Conservation (phyloP, 768 basidiomycete species). For the Cantharellus anzutake region DNA sequence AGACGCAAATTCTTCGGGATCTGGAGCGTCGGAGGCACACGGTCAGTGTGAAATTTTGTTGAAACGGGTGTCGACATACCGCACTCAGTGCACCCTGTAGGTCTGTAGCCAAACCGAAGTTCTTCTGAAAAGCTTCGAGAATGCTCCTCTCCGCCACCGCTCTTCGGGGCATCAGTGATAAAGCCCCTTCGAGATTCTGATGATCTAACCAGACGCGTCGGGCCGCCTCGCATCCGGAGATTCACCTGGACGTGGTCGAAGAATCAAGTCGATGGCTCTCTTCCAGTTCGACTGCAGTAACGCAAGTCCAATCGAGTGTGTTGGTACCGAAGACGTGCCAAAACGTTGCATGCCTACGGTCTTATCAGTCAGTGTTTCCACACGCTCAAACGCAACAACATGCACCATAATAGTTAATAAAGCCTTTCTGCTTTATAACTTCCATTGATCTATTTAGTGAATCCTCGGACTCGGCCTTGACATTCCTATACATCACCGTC, state of each 20-base stretch:
- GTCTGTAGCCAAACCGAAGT: conserved; percentile 32
- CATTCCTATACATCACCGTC: conserved; percentile 35
- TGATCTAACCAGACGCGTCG: conserved; percentile 82
- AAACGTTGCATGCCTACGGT: conserved; percentile 88
- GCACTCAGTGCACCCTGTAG: conserved; percentile 76
- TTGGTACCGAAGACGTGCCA: conserved; percentile 90
- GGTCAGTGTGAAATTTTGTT: not conserved
- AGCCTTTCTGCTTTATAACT: conserved; percentile 65
- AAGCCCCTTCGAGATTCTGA: conserved; percentile 57
- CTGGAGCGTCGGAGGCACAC: conserved; percentile 22
- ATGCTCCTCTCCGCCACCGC: conserved; percentile 89
- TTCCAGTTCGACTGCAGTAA: conserved; percentile 84
- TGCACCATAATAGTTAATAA: conserved; percentile 94
- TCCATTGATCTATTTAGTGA: conserved; percentile 57
- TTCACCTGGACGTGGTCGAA: conserved; percentile 73
- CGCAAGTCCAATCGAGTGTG: conserved; percentile 84
- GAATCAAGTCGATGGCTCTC: conserved; percentile 61
- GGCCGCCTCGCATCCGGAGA: conserved; percentile 75
- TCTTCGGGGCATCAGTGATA: conserved; percentile 72
- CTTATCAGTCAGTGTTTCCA: conserved; percentile 1
- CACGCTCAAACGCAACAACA: not conserved
- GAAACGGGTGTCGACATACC: conserved; percentile 32
- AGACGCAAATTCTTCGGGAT: conserved; percentile 87
- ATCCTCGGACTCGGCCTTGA: conserved; percentile 55
- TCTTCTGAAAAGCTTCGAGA: conserved; percentile 74